phyloP scores from a whole-genome alignment of 495 filamentous ascomycete species.

The Penicillium taxi region DNA sequence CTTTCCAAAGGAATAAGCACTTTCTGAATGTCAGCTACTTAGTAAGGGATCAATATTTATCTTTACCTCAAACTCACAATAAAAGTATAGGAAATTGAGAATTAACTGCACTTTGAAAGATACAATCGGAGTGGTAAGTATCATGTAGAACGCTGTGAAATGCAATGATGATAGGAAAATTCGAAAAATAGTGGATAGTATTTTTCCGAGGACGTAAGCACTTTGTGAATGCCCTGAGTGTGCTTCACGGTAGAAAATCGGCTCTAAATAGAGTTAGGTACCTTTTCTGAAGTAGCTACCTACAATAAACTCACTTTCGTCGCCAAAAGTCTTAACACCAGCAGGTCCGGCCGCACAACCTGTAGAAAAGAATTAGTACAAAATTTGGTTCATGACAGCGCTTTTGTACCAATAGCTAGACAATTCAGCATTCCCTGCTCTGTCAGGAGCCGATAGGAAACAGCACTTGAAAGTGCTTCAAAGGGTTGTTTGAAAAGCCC shows the following conservation, averaged over 20 bases:
- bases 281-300: too few relatives aligned
- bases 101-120: too few relatives aligned
- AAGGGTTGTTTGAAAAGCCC: constrained; percentile 44
- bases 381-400: not conserved
- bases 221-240: constrained; percentile 45
- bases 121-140: constrained; percentile 19
- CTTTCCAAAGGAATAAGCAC: too few relatives aligned
- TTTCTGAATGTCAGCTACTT: too few relatives aligned
- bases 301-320: constrained; percentile 27
- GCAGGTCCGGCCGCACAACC: constrained; percentile 42
- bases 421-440: constrained; percentile 42
- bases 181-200: constrained; percentile 37
- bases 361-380: not conserved
- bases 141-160: constrained; percentile 44
- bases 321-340: constrained; percentile 48
- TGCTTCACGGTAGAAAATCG: constrained; percentile 38
- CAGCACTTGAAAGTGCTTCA: constrained; percentile 41
- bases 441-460: constrained; percentile 40
- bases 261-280: not conserved
- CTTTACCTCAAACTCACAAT: too few relatives aligned
- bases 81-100: too few relatives aligned
- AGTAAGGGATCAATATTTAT: too few relatives aligned
- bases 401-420: constrained; percentile 46
- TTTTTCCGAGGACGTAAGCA: constrained; percentile 53
- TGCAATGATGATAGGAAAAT: constrained; percentile 47